These are phyloP conservation scores for Passalora sequoiae DNA, from an alignment of 2,329 filamentous ascomycete species.

Conservation along the genomic window DNA sequence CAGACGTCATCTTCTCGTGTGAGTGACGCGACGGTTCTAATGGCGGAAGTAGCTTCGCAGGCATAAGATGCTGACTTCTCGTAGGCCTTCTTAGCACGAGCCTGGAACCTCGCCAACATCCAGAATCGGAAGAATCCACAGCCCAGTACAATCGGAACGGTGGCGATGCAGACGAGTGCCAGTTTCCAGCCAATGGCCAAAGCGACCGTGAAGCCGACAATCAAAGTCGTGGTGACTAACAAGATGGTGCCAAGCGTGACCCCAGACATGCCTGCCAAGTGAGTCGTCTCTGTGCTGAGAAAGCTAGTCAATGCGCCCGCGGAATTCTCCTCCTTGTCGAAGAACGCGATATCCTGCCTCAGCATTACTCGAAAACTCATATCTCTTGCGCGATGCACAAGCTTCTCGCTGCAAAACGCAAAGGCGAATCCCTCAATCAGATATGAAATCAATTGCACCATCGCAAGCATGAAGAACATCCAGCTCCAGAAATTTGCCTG, in stretches of 20 bases:
- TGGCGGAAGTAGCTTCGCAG: slow-evolving; percentile 88
- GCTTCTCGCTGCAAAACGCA: slow-evolving; percentile 77
- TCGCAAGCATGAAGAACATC: slow-evolving; percentile 82
- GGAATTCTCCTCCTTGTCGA: slow-evolving; percentile 83
- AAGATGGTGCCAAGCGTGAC: slow-evolving; percentile 81
- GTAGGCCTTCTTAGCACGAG: slow-evolving; percentile 73
- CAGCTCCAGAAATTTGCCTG: slow-evolving; percentile 79
- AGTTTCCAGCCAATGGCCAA: slow-evolving; percentile 84
- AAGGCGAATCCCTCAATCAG: slow-evolving; percentile 66
- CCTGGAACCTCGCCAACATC: slow-evolving; percentile 73
- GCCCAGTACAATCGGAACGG: slow-evolving; percentile 68
- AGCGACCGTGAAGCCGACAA: slow-evolving; percentile 65
- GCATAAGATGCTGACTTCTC: slow-evolving; percentile 78
- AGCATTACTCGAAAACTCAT: slow-evolving; percentile 80
- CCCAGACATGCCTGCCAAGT: slow-evolving; percentile 81
- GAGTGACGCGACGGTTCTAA: slow-evolving; percentile 86
- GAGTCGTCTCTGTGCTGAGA: slow-evolving; percentile 81
- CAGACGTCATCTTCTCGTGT: slow-evolving; percentile 82
- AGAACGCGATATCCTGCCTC: slow-evolving; percentile 87
- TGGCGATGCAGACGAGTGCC: slow-evolving; percentile 72
- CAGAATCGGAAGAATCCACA: slow-evolving; percentile 88
- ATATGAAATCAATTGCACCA: slow-evolving; percentile 67
- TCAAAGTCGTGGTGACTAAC: slow-evolving; percentile 71
- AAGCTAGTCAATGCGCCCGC: slow-evolving; percentile 84
- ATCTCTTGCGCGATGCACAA: slow-evolving; percentile 78